These are phyloP conservation scores for Lepidium aucheri DNA, from an alignment of 345 rosid genomes.

Conservation along the genomic window DNA sequence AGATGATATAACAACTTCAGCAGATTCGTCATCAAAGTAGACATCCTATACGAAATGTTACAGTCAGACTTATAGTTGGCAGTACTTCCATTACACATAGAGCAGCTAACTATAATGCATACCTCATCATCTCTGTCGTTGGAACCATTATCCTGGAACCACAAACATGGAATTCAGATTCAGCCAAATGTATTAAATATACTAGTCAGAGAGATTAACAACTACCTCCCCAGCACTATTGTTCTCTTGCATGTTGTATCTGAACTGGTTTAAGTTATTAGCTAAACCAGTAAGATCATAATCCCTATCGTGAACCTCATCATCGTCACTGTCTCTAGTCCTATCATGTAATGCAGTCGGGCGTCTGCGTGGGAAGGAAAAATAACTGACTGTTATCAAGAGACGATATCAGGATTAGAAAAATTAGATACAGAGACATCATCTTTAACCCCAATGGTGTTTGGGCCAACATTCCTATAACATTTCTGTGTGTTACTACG, in stretches of 20 bases:
- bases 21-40: conserved; percentile 90
- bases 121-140: conserved; percentile 92
- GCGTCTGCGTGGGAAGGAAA: conserved; percentile 47
- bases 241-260: conserved; percentile 84
- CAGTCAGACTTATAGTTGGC: neutral
- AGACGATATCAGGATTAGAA: neutral
- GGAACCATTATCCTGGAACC: conserved; percentile 57
- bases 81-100: neutral
- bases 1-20: conserved; percentile 95
- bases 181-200: neutral
- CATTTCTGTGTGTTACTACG: neutral
- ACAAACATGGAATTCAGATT: conserved; percentile 5
- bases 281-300: conserved; percentile 91
- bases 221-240: conserved; percentile 76
- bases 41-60: conserved; percentile 54
- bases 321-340: conserved; percentile 93
- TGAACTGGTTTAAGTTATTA: conserved; percentile 78
- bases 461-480: neutral
- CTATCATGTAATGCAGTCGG: conserved; percentile 96
- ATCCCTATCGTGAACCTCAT: conserved; percentile 82
- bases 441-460: neutral
- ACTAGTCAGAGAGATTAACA: neutral
- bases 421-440: neutral
- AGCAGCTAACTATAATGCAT: conserved; percentile 1
- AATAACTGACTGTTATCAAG: neutral